Base-by-base conservation (phyloP, 176 grass and related monocot species). In the Stipa capillata region DNA sequence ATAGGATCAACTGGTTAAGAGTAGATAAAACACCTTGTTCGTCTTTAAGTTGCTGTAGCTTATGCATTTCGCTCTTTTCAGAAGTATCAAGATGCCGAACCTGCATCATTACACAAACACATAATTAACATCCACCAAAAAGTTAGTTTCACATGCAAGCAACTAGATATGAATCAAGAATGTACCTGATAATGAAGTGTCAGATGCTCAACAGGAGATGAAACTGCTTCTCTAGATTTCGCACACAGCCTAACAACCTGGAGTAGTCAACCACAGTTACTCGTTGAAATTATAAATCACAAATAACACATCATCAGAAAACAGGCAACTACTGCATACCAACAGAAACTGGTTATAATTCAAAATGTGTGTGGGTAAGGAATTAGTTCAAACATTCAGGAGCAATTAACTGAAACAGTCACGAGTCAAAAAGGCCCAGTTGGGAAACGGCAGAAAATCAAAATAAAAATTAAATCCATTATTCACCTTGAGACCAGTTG, bases 161-260 rank as follows among this genome's bases (percentile, higher is more conserved):
- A 76, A 81, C 36, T 16, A 83, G 66, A 59, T 72, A 56, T 0
- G 47, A 67, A 36, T 72, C 14, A 51, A 74, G 34, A 76, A 63
- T 61, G 50, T 86, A 99, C 97, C 97, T 99, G 97, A 76, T 96
- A 99, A 86, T 99, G 97, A 82, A 99, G 97, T 66, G 97, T 91
- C 40, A 99, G 88, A 87, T 99, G 92, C 76, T 99, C 97, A 75
- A 99, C 97, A 79, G 92, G 97, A 64, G 97, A 99, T 65, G 91
- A 93, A 73, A 99, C 93, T 50, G 97, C 97, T 90, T 99, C 97
- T 79, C 97, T 91, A 69, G 97, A 99, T 88, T 99, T 99, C 34
- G 97, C 97, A 75, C 97, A 99, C 63, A 99, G 79, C 75, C 97
- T 85, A 59, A 99, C 97, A 86, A 96, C 97, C 97, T 99, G 73